Evolutionary conservation across 1,139 yeast species (phyloP).

Genomic region (Suhomyces kunorum): DNA sequence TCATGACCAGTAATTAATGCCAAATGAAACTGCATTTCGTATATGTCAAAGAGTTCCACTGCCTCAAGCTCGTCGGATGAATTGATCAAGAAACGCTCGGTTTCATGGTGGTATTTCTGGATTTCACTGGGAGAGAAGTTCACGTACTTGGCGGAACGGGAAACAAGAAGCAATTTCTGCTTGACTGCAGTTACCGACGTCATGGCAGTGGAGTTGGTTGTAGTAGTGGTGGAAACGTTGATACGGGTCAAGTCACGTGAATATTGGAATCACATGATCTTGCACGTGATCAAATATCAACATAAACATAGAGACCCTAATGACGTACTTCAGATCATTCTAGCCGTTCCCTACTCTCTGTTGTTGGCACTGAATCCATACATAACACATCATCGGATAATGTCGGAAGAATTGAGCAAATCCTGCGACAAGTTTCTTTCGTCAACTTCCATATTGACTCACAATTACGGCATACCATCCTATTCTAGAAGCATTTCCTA

Average conservation of each 20-base stretch:
- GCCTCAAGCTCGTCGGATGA: conserved; percentile 37
- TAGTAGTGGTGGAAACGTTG: no score
- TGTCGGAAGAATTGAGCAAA: conserved; percentile 17
- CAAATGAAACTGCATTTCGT: conserved; percentile 73
- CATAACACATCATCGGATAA: neutral
- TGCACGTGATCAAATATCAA: neutral
- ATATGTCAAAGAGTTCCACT: conserved; percentile 56
- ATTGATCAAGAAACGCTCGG: conserved; percentile 29
- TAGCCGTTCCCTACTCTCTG: no score
- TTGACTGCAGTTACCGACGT: conserved; percentile 13
- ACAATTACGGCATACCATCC: conserved; percentile 31
- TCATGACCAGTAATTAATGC: conserved; percentile 67
- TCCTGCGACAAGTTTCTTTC: conserved; percentile 26
- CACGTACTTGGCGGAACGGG: conserved; percentile 21
- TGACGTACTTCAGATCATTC: no score
- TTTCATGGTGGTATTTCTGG: conserved; percentile 22
- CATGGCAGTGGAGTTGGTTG: conserved; percentile 4
- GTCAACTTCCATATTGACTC: conserved; percentile 28
- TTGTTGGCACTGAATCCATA: no score
- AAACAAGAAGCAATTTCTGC: conserved; percentile 21
- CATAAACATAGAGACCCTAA: no score
- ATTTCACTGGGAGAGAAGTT: conserved; percentile 20
- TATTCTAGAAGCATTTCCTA: neutral
- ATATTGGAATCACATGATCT: neutral
- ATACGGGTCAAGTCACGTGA: no score